Conservation (phyloP, 2,329 filamentous ascomycete genomes). For the Triangularia verruculosa region DNA sequence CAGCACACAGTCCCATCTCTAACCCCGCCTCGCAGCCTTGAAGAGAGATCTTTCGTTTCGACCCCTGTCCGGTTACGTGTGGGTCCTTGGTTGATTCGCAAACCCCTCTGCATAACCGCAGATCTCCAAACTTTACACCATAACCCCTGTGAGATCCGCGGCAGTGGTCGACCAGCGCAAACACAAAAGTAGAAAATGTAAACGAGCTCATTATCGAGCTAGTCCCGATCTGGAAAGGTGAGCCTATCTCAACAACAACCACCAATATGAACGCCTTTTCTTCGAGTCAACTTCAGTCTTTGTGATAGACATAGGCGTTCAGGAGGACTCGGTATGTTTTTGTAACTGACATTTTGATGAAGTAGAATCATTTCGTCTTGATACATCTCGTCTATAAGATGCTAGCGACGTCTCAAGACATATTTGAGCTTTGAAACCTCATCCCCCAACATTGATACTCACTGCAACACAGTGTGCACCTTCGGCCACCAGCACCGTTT, state of each 20-base stretch:
- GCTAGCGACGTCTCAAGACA: background rate
- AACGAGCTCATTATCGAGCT: conserved; percentile 13
- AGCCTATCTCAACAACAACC: background rate
- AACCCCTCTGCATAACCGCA: too few relatives aligned
- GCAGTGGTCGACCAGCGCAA: conserved; percentile 6
- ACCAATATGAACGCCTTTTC: background rate
- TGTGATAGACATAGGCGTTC: background rate
- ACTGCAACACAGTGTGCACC: background rate
- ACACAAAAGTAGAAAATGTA: conserved; percentile 20
- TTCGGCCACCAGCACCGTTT: background rate
- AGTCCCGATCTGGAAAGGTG: background rate
- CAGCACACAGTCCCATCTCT: background rate
- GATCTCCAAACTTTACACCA: background rate
- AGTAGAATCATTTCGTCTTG: background rate
- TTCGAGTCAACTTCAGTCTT: background rate
- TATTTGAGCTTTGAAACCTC: background rate
- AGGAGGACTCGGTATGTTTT: background rate
- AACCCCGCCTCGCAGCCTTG: background rate
- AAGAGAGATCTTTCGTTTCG: background rate
- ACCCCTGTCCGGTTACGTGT: background rate
- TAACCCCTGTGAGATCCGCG: background rate
- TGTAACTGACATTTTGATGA: background rate
- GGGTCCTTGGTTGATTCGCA: too few relatives aligned
- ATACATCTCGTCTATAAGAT: background rate
- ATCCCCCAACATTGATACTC: background rate